Base-by-base conservation (phyloP, 2,329 filamentous ascomycete genomes). In the Microcyclosporella mali region DNA sequence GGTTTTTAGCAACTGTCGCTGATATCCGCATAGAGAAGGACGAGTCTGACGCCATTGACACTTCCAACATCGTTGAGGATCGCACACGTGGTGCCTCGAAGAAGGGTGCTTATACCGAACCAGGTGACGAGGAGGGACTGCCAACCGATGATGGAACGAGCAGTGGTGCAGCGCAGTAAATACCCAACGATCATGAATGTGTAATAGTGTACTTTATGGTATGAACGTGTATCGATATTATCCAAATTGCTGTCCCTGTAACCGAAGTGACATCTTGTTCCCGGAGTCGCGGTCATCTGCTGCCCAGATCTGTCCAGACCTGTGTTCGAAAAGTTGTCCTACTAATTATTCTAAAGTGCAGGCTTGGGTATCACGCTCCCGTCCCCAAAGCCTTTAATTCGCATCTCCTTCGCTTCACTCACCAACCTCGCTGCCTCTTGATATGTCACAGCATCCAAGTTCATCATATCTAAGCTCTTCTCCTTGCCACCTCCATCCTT, bases 61-160 rank as follows among this genome's bases (percentile, higher is more conserved):
- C 65, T 47, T 55, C 46, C 41, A 75, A 75, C 49, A 73, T 75
- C 30, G 52, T 75, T 4, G 61, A 67, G 3, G 60, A 58, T 18
- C 68, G 70, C 21, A 74, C 72, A 6, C 64, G 72, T 14, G 71
- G 71, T 42, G 71, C 70, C 0, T 56, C 68, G 0, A 72, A 72
- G 62, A 47, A 59, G 28, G 71, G 72, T 14, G 62, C 63, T 0
- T 75, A 75, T 51, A 49, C 56, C 1, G 72, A 76, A 64, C 73
- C 72, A n/a, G 69, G 70, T 21, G 73, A 75, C 50, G 71, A 74
- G 42, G 72, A 74, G 59, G 67, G 58, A 34, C 37, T 62, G 28
- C 57, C 57, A 2, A 47, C 48, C 18, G 31, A 51, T 17, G 47
- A 56, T 8, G 54, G 56, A 49, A 55, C 56, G 2, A 57, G 53